These are phyloP conservation scores for Microbotryum violaceum DNA, from an alignment of 1,284 basidiomycete species.

Conservation along the genomic window DNA sequence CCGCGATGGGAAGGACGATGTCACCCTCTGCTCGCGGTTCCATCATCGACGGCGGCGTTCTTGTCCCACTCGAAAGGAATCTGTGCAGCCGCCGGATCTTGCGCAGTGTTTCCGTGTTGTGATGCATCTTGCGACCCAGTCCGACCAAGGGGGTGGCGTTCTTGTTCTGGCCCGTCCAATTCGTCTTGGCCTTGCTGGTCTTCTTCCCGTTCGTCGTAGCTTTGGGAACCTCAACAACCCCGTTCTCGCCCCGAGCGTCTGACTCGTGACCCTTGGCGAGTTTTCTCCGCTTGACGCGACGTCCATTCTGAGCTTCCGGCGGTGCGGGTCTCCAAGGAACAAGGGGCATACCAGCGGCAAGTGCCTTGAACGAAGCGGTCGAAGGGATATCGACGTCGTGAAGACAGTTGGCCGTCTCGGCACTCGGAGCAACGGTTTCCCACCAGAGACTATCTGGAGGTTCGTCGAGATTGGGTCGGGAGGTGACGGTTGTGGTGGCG, in stretches of 20 bases:
- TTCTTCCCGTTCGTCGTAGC: neutral
- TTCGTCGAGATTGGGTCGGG: neutral
- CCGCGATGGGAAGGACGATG: neutral
- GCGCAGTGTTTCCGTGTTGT: slow-evolving; percentile 21
- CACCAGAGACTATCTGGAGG: slow-evolving; percentile 29
- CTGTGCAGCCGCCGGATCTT: slow-evolving; percentile 8
- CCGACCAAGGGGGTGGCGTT: neutral
- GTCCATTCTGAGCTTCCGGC: too few species aligned
- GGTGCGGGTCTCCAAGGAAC: slow-evolving; percentile 5
- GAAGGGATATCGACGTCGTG: neutral
- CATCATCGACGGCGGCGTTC: neutral
- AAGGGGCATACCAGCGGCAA: slow-evolving; percentile 20
- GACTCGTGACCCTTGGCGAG: too few species aligned
- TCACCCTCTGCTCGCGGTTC: neutral
- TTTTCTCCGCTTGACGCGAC: neutral
- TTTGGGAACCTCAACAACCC: neutral
- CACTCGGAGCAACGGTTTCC: slow-evolving; percentile 21
- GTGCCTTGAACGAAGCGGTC: neutral
- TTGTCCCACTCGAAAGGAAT: too few species aligned
- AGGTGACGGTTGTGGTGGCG: neutral
- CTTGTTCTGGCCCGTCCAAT: neutral
- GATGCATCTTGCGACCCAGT: slow-evolving; percentile 18
- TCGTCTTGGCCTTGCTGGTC: neutral
- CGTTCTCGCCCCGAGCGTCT: too few species aligned
- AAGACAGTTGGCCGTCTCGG: neutral